Conservation (phyloP, 2,329 filamentous ascomycete genomes). For the Helotiales sp. region DNA sequence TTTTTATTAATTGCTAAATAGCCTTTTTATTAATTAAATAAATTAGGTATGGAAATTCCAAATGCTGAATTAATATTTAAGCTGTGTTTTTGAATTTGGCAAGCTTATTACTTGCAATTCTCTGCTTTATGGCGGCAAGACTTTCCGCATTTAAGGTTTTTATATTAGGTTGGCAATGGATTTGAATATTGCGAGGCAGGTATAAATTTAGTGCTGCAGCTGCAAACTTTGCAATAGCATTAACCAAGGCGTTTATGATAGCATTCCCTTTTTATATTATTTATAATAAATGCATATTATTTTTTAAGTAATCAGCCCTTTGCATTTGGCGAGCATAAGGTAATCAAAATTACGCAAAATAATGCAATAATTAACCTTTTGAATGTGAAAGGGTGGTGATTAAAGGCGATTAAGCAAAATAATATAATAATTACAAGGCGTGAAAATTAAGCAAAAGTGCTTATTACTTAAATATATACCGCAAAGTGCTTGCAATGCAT, state of each 20-base stretch:
- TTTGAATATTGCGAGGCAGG: not conserved
- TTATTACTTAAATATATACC: not conserved
- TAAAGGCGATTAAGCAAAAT: not conserved
- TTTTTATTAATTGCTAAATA: constrained; percentile 21
- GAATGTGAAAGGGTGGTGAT: not conserved
- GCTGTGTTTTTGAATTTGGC: constrained; percentile 16
- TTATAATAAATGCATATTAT: not conserved
- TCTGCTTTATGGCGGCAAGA: not conserved
- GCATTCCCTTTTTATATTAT: not conserved
- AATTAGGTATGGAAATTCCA: constrained; percentile 25
- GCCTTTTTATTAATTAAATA: constrained; percentile 21
- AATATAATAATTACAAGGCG: not conserved
- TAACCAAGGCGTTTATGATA: not conserved
- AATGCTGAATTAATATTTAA: constrained; percentile 23
- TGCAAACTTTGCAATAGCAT: constrained; percentile 26
- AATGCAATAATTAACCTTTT: not conserved
- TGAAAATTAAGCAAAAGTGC: not conserved
- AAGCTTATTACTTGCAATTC: not conserved
- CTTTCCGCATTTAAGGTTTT: not conserved
- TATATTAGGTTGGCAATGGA: not conserved
- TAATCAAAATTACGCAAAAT: constrained; percentile 1
- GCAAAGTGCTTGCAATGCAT: not conserved
- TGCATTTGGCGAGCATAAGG: not conserved
- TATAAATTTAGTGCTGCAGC: not conserved
- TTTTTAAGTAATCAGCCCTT: not conserved